Base-by-base conservation (phyloP, 176 grass and related monocot species). In the Carex parvula region DNA sequence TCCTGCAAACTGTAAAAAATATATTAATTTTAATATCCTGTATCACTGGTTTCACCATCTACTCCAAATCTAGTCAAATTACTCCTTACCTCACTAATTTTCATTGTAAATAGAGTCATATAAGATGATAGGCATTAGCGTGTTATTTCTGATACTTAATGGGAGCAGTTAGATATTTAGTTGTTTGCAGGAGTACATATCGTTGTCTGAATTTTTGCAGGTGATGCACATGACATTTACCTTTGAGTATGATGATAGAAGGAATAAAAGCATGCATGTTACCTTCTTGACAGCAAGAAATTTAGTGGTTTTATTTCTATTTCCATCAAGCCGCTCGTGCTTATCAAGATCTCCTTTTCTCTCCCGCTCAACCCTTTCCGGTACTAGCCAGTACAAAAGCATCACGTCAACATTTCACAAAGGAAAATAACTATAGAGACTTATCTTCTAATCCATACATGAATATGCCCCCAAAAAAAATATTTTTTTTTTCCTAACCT, bases 321-420 rank as follows among this genome's bases (percentile, higher is more conserved):
- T 89, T 83, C 95, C 95, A 83, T 84, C 88, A 64, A 93, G 81
- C 72, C 95, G 85, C 75, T 98, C 95, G 15, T 95, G 92, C 79
- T 74, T 98, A 87, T 98, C 95, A 6, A 98, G 95, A 90, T 98
- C 95, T 70, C 95, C 95, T 87, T 98, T 98, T 77, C 95, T 98
- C 87, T 94, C 92, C 30, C 95, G 90, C 80, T 98, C 95, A 4
- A 81, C 86, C 83, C 92, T 94, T 84, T 98, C 95, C 77, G 92
- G 68, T 89, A 91, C 95, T 98, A 84, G 22, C 17, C n/a, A 89
- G 84, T 72, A 82, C 37, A 3, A 70, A 88, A 85, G 85, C 10
- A 82, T 78, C 52, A 55, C 5, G 16, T 78, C 24, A 78, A 57
- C 6, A 78, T 78, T 54, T 77, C 32, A 14, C 22, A 2, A 77